phyloP scores from a whole-genome alignment of 257 asterid species.

The Ophiorrhiza pumila region DNA sequence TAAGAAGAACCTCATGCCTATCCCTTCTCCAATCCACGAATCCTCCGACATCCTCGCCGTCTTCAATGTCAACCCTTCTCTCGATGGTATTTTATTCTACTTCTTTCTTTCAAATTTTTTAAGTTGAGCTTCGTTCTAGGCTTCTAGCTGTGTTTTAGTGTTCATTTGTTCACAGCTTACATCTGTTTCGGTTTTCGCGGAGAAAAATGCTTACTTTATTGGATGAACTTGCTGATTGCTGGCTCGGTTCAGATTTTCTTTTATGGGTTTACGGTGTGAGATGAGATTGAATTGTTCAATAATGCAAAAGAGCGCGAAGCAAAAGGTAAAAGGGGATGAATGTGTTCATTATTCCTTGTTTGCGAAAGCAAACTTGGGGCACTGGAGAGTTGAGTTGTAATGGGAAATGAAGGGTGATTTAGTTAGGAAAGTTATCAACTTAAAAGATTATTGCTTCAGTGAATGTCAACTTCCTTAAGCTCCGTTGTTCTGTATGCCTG shows the following conservation, averaged over 20 bases:
- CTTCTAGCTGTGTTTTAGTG: neutral
- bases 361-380: neutral
- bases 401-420: neutral
- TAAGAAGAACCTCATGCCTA: conserved; percentile 56
- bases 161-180: neutral
- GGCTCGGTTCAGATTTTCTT: neutral
- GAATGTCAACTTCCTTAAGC: neutral
- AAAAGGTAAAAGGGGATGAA: too few relatives aligned
- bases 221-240: neutral
- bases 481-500: neutral
- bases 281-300: neutral
- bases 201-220: neutral
- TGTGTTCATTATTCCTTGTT: neutral
- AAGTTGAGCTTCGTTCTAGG: neutral
- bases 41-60: conserved; percentile 60
- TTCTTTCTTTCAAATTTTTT: neutral
- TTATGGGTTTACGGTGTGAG: neutral
- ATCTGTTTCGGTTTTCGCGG: too few relatives aligned
- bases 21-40: conserved; percentile 70
- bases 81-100: conserved; percentile 25
- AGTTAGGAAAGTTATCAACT: neutral
- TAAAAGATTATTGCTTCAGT: neutral
- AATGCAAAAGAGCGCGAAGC: neutral
- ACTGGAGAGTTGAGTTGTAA: neutral
- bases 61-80: conserved; percentile 44